Base-by-base conservation (phyloP, 2,329 filamentous ascomycete species). In the Fusarium udum region DNA sequence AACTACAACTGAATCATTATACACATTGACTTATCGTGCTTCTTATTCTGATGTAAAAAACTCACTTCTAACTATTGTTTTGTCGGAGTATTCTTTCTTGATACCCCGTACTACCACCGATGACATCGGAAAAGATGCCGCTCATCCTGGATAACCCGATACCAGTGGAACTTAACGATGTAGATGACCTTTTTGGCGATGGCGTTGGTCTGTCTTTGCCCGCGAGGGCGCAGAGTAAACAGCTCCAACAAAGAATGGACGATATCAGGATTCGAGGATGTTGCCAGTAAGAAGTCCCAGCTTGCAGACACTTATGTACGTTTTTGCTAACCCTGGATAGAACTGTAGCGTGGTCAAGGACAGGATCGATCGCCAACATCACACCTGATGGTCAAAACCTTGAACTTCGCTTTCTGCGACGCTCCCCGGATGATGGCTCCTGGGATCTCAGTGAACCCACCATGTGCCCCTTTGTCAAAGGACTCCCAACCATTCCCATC, bases 301-400 rank as follows among this genome's bases (percentile, higher is more conserved):
- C 24, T 36, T 34, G 43, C 34, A 20, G n/a, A 13, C 40, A 32
- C 42, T 43, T n/a, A 39, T 45, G 13, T 36, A 51, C 37, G 13
- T n/a, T 40, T 36, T 51, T 31, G 46, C 76, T 78, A 57, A 78
- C 28, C 43, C 36, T 53, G 51, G 53, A 49, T 75, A 97, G 95
- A 80, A 90, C 90, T 73, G 88, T 98, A 61, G 91, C 93, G 36
- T 98, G 95, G 95, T 97, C 95, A 16, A 95, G 92, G 77, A 89
- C 91, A 69, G 95, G 95, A 48, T 94, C 92, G 67, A 93, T 98
- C 74, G 95, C 95, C 34, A 92, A 92, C 61, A 92, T 98, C 74
- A 89, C 91, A 26, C 84, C 89, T 22, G 92, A 95, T 82, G 92
- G 93, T 34, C 87, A 88, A 53, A 87, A 86, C 20, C 84, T 98